These are phyloP conservation scores for Canariomyces notabilis DNA, from an alignment of 2,329 filamentous ascomycete species.

Conservation along the genomic window DNA sequence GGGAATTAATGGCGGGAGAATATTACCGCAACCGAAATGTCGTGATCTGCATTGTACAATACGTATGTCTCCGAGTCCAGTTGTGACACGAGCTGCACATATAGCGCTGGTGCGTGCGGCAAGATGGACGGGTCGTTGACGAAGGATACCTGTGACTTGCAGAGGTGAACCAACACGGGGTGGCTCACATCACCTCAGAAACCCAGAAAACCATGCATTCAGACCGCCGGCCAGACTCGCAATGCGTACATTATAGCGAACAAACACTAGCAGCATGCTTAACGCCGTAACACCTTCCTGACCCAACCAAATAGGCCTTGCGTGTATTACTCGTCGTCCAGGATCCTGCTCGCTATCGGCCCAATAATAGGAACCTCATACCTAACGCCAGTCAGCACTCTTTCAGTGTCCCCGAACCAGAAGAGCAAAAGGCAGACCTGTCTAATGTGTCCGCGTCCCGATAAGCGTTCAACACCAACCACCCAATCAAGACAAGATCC, in stretches of 20 bases:
- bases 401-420: conserved; percentile 9
- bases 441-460: conserved; percentile 68
- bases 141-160: no score
- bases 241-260: not conserved
- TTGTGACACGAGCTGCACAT: no score
- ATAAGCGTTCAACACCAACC: conserved; percentile 75
- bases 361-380: conserved; percentile 89
- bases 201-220: not conserved
- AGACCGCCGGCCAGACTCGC: not conserved
- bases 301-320: not conserved
- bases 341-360: conserved; percentile 75
- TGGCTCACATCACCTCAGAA: not conserved
- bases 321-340: conserved; percentile 67
- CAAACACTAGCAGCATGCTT: not conserved
- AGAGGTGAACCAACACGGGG: not conserved
- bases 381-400: conserved; percentile 36
- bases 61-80: no score
- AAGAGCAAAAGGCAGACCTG: conserved; percentile 40
- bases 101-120: no score
- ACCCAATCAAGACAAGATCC: conserved; percentile 72
- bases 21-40: no score
- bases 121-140: no score
- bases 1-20: no score
- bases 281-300: not conserved
- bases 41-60: no score